These are phyloP conservation scores for Cercospora janseana DNA, from an alignment of 2,329 filamentous ascomycete genomes.

Conservation along the genomic window DNA sequence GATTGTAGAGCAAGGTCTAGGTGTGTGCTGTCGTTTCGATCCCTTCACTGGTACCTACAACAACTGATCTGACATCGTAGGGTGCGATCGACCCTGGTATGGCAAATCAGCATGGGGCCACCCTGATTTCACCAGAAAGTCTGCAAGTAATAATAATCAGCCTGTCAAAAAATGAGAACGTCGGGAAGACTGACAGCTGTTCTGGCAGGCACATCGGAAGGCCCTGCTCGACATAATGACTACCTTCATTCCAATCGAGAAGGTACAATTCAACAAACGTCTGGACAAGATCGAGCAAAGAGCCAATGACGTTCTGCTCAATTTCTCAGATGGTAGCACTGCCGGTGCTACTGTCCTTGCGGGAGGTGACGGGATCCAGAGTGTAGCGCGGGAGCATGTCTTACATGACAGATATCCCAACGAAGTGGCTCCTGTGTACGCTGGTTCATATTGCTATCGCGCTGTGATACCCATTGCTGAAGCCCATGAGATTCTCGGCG, in stretches of 20 bases:
- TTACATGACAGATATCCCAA: constrained; percentile 48
- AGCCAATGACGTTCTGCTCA: constrained; percentile 17
- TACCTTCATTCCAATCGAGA: constrained; percentile 46
- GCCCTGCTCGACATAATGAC: constrained; percentile 52
- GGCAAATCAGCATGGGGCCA: constrained; percentile 14
- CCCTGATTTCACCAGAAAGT: constrained; percentile 14
- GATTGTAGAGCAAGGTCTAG: constrained; percentile 14
- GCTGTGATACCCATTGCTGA: constrained; percentile 58
- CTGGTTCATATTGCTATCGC: constrained; percentile 61
- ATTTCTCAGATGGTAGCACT: constrained; percentile 16
- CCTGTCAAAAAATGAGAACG: not conserved
- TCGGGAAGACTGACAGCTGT: no score
- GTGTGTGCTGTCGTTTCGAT: not conserved
- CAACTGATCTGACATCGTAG: not conserved
- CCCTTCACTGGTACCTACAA: not conserved
- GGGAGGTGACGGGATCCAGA: constrained; percentile 65
- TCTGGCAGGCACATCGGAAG: constrained; percentile 43
- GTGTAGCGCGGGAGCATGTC: constrained; percentile 52
- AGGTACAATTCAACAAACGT: constrained; percentile 32
- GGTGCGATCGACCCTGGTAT: constrained; percentile 25
- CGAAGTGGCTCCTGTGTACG: constrained; percentile 51
- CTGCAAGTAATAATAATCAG: not conserved
- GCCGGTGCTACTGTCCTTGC: constrained; percentile 49
- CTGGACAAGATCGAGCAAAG: constrained; percentile 29
- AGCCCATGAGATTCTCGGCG: constrained; percentile 27